These are phyloP conservation scores for Camellia sinensis DNA, from an alignment of 148 eudicot genomes.

Conservation along the genomic window DNA sequence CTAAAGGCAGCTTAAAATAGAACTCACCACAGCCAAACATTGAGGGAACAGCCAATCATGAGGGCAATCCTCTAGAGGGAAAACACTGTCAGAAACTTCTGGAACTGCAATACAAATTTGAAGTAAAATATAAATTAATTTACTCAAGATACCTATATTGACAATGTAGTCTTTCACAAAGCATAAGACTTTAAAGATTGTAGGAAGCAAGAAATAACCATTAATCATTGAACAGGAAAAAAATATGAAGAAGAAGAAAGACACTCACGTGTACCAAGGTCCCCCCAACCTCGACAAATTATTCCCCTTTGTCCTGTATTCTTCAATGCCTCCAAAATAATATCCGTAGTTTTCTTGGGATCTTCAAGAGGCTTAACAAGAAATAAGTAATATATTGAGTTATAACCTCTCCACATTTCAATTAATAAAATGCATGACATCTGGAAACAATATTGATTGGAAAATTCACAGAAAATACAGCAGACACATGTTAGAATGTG, in stretches of 20 bases:
- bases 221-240: background rate
- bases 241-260: background rate
- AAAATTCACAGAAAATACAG: background rate
- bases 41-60: slow-evolving; percentile 94
- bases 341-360: slow-evolving; percentile 64
- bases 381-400: background rate
- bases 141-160: background rate
- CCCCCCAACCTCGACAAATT: slow-evolving; percentile 94
- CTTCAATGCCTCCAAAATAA: slow-evolving; percentile 78
- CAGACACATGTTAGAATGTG: background rate
- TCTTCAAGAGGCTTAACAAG: slow-evolving; percentile 76
- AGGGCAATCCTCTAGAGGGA: slow-evolving; percentile 69
- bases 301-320: slow-evolving; percentile 89
- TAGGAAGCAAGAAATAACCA: slow-evolving; percentile 4
- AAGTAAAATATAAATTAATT: background rate
- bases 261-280: slow-evolving; percentile 82
- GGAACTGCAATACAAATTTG: slow-evolving; percentile 42
- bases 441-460: background rate
- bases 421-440: background rate
- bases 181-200: background rate
- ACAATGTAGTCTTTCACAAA: background rate
- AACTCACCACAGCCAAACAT: slow-evolving; percentile 82
- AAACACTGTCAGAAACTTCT: slow-evolving; percentile 55
- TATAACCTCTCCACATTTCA: background rate
- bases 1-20: background rate